Evolutionary conservation across 1,284 basidiomycete species (phyloP).

Genomic region (Fomitopsis palustris): DNA sequence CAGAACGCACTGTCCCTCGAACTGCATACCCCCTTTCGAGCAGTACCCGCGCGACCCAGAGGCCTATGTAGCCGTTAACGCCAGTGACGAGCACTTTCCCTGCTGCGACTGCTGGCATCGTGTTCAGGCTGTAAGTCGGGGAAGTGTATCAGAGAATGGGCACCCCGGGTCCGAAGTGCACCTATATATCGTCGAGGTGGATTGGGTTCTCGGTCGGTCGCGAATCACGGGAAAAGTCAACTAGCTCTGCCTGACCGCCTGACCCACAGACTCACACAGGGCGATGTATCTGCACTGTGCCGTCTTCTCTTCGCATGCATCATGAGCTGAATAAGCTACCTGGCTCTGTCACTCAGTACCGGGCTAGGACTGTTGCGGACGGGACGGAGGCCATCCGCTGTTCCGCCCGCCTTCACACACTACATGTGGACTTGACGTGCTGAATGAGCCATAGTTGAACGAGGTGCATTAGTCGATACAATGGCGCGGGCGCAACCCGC

Average conservation of each 20-base stretch:
- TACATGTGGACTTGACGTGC: neutral
- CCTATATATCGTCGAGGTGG: neutral
- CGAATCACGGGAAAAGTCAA: neutral
- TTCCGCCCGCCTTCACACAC: neutral
- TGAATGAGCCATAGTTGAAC: neutral
- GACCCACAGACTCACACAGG: neutral
- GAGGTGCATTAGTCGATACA: slow-evolving; percentile 1
- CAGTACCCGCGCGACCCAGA: slow-evolving; percentile 36
- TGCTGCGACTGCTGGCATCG: slow-evolving; percentile 27
- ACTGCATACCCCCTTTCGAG: slow-evolving; percentile 47
- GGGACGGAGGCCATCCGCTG: neutral
- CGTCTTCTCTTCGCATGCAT: neutral
- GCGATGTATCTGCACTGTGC: neutral
- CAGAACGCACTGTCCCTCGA: slow-evolving; percentile 53
- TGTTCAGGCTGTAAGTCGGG: neutral
- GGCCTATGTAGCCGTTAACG: slow-evolving; percentile 40
- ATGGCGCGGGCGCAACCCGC: neutral
- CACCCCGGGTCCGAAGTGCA: neutral
- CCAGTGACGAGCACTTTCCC: slow-evolving; percentile 38
- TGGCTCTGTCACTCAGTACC: neutral
- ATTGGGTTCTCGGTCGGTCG: too few relatives aligned
- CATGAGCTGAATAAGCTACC: neutral
- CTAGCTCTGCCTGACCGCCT: neutral
- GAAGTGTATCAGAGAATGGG: neutral
- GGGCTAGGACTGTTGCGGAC: neutral